Evolutionary conservation across 257 asterid genomes (phyloP), one percentile per base, ranked within the genome.

Genomic region (Solanum boliviense): DNA sequence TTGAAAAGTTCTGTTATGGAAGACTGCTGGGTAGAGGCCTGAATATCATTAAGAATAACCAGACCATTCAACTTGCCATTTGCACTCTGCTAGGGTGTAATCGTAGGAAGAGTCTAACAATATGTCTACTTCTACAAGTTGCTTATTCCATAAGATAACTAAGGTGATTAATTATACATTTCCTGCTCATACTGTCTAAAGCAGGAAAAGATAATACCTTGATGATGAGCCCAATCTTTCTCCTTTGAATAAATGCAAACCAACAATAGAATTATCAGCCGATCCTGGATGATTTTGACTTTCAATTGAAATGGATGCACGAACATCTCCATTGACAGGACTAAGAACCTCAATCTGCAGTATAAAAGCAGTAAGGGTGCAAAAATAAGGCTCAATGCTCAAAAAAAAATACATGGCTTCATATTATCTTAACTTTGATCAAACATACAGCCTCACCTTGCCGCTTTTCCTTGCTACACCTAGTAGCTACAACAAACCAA

Each of bases 391-490:
- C 68, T 60, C 76, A 84, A 89, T 44, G 15, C 60, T 85, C 81
- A n/a, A 73, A 32, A 25, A 44, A 44, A 81, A 25, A 46, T 13
- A 16, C 29, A 81, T 10, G 34, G 36, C 27, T 46, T 81, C 68
- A 48, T 48, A 86, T 73, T 16, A 75, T 29, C 25, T 25, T 1
- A 48, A 79, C 58, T 44, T 25, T 25, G 84, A 44, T 3, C 38
- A 72, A 87, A 67, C 65, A 90, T 41, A 85, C 88, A 67, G 39
- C 91, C 98, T 94, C 87, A 96, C 98, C 84, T 90, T 89, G 85
- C 98, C 98, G 87, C 90, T 90, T 91, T 93, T 96, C 90, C 98
- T 90, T 73, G 98, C 99, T 90, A 96, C 91, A 71, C 94, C 93
- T 29, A 96, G 89, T 91, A 96, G 91, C 98, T 34, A 58, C 39